Conservation (phyloP, 768 basidiomycete species). For the Fomitopsis pulvina region DNA sequence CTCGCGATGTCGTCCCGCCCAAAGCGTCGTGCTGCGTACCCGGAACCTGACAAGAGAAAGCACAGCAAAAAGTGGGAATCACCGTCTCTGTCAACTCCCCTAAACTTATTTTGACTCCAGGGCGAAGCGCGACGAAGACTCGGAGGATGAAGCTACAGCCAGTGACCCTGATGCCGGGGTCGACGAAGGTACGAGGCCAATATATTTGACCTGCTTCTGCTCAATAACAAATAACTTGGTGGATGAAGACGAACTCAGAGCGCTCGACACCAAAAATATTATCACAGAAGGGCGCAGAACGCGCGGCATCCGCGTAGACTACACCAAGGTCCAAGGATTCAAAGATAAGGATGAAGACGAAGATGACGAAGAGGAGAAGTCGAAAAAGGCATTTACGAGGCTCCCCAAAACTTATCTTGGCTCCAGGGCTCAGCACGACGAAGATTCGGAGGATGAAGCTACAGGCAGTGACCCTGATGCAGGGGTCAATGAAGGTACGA, state of each 20-base stretch:
- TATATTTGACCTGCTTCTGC: neutral
- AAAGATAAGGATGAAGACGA: conserved; percentile 19
- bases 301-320: conserved; percentile 69
- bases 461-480: conserved; percentile 18
- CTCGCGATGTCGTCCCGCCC: conserved; percentile 19
- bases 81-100: neutral
- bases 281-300: conserved; percentile 51
- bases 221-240: neutral
- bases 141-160: conserved; percentile 20
- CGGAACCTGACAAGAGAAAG: conserved; percentile 24
- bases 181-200: conserved; percentile 17
- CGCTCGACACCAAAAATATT: conserved; percentile 59
- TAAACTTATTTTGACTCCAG: conserved; percentile 9
- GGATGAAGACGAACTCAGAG: conserved; percentile 27
- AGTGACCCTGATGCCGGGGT: conserved; percentile 19
- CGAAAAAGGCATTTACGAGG: too few species aligned
- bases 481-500: conserved; percentile 21
- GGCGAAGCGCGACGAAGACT: conserved; percentile 22
- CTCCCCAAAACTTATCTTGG: neutral
- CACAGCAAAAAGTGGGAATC: conserved; percentile 25
- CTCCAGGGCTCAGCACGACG: conserved; percentile 21
- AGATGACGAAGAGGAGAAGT: conserved; percentile 42
- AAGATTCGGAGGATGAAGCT: conserved; percentile 20
- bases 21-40: conserved; percentile 27
- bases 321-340: conserved; percentile 35